Conservation (phyloP, 1,284 basidiomycete species). For the Pyrrhoderma noxium region DNA sequence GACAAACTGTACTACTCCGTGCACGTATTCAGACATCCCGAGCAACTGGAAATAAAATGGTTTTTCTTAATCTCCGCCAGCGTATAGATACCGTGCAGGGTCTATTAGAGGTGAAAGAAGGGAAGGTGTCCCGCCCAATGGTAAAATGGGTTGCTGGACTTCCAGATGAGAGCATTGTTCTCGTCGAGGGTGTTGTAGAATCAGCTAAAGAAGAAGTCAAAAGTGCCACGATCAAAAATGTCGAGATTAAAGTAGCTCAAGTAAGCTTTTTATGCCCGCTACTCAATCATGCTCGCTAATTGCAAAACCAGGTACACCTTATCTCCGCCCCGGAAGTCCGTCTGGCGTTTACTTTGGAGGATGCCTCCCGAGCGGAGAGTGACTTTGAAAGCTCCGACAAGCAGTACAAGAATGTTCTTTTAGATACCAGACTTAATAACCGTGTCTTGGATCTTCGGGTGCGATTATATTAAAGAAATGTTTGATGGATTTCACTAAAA, state of each 20-base stretch:
- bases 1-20: conserved; percentile 79
- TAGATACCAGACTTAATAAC: conserved; percentile 94
- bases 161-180: conserved; percentile 85
- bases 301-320: conserved; percentile 10
- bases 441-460: conserved; percentile 91
- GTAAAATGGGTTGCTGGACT: conserved; percentile 85
- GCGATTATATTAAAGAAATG: conserved; percentile 25
- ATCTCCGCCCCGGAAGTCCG: conserved; percentile 15
- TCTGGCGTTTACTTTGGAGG: conserved; percentile 87
- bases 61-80: conserved; percentile 90
- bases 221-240: conserved; percentile 82
- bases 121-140: conserved; percentile 95
- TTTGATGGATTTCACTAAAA: conserved; percentile 13
- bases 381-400: conserved; percentile 50
- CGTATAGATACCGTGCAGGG: conserved; percentile 88
- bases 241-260: conserved; percentile 83
- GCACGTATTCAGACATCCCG: conserved; percentile 91
- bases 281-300: conserved; percentile 9
- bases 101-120: conserved; percentile 68
- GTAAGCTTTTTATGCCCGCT: conserved; percentile 34
- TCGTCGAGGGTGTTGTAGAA: conserved; percentile 79
- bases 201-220: conserved; percentile 86
- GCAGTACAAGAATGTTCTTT: conserved; percentile 52
- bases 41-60: conserved; percentile 90
- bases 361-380: conserved; percentile 61